phyloP scores from a whole-genome alignment of 2,329 filamentous ascomycete species.

The Arachnomyces sp. region DNA sequence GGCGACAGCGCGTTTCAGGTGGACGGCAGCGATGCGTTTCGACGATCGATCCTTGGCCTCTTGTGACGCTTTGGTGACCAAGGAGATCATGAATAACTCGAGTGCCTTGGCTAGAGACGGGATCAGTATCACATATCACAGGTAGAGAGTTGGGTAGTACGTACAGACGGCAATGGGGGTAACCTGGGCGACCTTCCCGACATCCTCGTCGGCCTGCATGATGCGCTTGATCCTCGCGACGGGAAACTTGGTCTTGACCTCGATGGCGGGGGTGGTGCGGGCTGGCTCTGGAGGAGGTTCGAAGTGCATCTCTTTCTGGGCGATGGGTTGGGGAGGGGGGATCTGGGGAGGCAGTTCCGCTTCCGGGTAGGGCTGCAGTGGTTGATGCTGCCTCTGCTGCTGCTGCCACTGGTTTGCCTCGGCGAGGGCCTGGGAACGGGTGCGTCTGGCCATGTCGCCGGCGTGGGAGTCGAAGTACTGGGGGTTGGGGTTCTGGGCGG shows the following conservation, averaged over 20 bases:
- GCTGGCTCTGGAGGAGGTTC: background rate
- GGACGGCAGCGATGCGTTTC: conserved; percentile 80
- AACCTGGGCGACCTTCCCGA: conserved; percentile 96
- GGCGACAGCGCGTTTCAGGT: conserved; percentile 84
- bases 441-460: conserved; percentile 36
- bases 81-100: conserved; percentile 93
- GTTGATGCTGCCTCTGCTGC: conserved; percentile 3
- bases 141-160: conserved; percentile 21
- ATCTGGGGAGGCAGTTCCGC: conserved; percentile 3
- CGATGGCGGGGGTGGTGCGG: conserved; percentile 38
- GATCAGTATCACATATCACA: conserved; percentile 14
- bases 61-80: conserved; percentile 80
- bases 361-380: conserved; percentile 5
- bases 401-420: conserved; percentile 10
- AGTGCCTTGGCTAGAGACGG: conserved; percentile 65
- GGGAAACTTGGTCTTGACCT: conserved; percentile 91
- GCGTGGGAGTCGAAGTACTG: conserved; percentile 19
- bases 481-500: conserved; percentile 29
- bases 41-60: conserved; percentile 75
- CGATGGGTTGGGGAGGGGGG: conserved; percentile 9
- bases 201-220: conserved; percentile 98
- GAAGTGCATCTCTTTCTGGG: conserved; percentile 3
- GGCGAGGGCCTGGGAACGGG: conserved; percentile 26
- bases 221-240: conserved; percentile 97
- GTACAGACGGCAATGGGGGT: conserved; percentile 84